Conservation (phyloP, 2,329 filamentous ascomycete species). For the Xylaria sp. region DNA sequence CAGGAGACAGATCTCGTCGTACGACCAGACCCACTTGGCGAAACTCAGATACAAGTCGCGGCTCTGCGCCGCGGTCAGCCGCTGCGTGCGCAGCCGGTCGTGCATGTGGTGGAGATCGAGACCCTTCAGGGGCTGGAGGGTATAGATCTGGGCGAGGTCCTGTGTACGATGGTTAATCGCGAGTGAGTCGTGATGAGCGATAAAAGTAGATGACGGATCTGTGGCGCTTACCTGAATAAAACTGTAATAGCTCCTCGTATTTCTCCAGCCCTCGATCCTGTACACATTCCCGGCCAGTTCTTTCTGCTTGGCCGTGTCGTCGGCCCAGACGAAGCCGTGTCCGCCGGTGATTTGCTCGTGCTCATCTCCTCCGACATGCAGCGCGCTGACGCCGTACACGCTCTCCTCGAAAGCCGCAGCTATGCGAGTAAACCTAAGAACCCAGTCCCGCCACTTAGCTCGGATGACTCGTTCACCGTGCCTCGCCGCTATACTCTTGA, state of each 20-base stretch:
- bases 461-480: constrained; percentile 91
- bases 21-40: constrained; percentile 77
- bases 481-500: constrained; percentile 83
- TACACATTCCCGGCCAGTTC: constrained; percentile 93
- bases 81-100: constrained; percentile 85
- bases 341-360: constrained; percentile 70
- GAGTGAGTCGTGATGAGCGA: background rate
- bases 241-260: constrained; percentile 93
- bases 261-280: constrained; percentile 95
- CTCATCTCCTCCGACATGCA: constrained; percentile 85
- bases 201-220: background rate
- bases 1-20: constrained; percentile 86
- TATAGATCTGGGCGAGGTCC: constrained; percentile 73
- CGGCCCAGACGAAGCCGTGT: constrained; percentile 95
- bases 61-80: constrained; percentile 78
- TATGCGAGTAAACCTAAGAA: constrained; percentile 92
- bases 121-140: constrained; percentile 75
- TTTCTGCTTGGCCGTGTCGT: constrained; percentile 80
- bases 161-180: constrained; percentile 56
- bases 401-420: constrained; percentile 94
- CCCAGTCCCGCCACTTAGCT: constrained; percentile 93
- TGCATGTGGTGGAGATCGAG: constrained; percentile 92
- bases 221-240: constrained; percentile 79
- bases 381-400: constrained; percentile 90
- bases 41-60: constrained; percentile 88